Conservation (phyloP, 805 yeast species). For the Candida sanyiensis region DNA sequence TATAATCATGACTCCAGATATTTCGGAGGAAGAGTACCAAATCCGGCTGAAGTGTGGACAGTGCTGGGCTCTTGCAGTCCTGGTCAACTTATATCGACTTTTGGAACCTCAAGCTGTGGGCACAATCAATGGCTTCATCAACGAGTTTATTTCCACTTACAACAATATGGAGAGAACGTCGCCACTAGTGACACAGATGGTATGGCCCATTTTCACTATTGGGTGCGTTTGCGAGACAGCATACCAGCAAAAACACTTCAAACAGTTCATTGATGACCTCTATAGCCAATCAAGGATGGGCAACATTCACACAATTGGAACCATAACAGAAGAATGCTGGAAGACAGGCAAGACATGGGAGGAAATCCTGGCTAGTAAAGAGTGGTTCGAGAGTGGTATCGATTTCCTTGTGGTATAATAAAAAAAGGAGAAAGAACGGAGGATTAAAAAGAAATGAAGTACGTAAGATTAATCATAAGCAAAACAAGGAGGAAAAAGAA, state of each 20-base stretch:
- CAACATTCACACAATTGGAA: constrained; percentile 38
- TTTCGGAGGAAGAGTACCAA: constrained; percentile 29
- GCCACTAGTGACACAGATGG: constrained; percentile 54
- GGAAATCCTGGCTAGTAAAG: constrained; percentile 35
- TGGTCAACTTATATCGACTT: constrained; percentile 29
- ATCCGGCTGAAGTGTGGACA: constrained; percentile 46
- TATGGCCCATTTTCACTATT: constrained; percentile 53
- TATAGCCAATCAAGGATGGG: constrained; percentile 51
- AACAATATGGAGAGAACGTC: constrained; percentile 39
- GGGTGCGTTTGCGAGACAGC: constrained; percentile 38
- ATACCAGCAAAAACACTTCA: constrained; percentile 29
- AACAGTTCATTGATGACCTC: constrained; percentile 34
- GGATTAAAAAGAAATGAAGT: constrained; percentile 7
- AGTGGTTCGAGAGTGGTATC: constrained; percentile 46
- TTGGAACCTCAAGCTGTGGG: constrained; percentile 28
- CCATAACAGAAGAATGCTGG: constrained; percentile 44
- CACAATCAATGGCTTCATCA: constrained; percentile 29
- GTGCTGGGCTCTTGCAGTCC: constrained; percentile 45
- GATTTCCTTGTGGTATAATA: constrained; percentile 36
- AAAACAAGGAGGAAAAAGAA: constrained; percentile 6
- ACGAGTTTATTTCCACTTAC: constrained; percentile 45
- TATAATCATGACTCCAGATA: constrained; percentile 26
- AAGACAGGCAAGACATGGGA: constrained; percentile 37
- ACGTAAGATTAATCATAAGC: constrained; percentile 12
- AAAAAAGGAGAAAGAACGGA: not conserved